Evolutionary conservation across 1,284 basidiomycete species (phyloP), one percentile per base, ranked within the genome.

Genomic region (Apiotrichum domesticum): DNA sequence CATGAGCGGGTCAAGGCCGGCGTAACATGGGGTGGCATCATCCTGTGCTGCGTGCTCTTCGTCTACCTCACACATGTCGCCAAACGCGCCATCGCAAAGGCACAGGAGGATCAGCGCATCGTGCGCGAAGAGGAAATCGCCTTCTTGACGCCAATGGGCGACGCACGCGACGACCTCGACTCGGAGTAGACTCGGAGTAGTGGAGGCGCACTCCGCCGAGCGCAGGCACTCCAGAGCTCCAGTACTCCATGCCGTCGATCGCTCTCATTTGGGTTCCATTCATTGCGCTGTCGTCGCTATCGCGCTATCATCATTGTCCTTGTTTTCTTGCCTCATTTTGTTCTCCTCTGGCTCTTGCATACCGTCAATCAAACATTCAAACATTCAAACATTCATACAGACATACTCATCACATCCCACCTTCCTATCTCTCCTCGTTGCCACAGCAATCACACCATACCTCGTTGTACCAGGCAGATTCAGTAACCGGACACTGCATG

Each of bases 1-100:
- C 58, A 64, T 37, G 62, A 68, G 21, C 59, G 66, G 29, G 64
- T 72, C 13, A 67, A 69, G 56, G 59, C 65, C 32, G 65, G 63
- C 56, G 62, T 68, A 21, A 74, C 72, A 11, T 71, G 70, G 67
- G 63, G 63, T 29, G 72, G 72, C 6, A 68, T 74, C 29, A 52
- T 62, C 5, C 71, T 80, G 6, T 80, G 79, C 64, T 61, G 78
- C 33, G 73, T 68, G 10, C 71, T 80, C 42, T 80, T 81, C 65
- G 64, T 79, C 52, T 81, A 81, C 63, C 70, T 81, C 15, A 75
- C 79, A 15, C 69, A 73, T 56, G 70, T 79, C 2, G 78, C 80
- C 29, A 73, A 77, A 43, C 69, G 66, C 47, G 79, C 79, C 9
- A 54, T 74, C 50, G 61, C 57, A 15, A 61, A 63, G 46, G 72